Percentiles rank a stretch among this genome's conserved stretches.
These are phyloP conservation scores for Halophytophthora batemanensis DNA, from an alignment of 352 stramenopile genomes.

Conservation along the genomic window DNA sequence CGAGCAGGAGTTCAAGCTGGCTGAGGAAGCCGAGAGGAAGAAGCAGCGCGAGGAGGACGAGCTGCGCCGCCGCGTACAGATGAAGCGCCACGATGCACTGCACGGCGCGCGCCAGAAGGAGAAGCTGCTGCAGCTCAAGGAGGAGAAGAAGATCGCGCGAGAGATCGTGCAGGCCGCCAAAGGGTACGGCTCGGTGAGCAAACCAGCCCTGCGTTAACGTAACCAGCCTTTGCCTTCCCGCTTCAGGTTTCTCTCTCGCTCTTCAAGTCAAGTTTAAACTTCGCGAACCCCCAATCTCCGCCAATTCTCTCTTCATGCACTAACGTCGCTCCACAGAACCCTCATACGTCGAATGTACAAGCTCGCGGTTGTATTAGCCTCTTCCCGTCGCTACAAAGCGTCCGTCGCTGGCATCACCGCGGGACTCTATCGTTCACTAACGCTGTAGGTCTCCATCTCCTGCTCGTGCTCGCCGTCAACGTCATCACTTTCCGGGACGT, in stretches of 20 bases:
- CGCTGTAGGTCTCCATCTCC: constrained; percentile 10
- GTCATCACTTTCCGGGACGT: constrained; percentile 14
- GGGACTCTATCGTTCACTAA: constrained; percentile 13
- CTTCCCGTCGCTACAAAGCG: too few species aligned
- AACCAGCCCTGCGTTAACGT: too few species aligned
- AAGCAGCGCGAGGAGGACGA: constrained; percentile 84
- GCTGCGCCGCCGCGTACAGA: constrained; percentile 82
- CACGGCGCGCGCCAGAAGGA: constrained; percentile 79
- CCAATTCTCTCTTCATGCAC: too few species aligned
- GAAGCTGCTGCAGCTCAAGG: constrained; percentile 83
- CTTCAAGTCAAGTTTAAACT: too few species aligned
- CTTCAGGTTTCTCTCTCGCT: too few species aligned
- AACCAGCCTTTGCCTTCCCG: too few species aligned
- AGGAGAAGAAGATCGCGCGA: constrained; percentile 83
- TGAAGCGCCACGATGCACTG: constrained; percentile 84
- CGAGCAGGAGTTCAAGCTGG: constrained; percentile 90
- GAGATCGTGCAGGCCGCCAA: constrained; percentile 84
- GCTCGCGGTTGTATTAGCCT: too few species aligned
- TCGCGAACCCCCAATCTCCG: too few species aligned
- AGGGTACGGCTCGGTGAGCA: constrained; percentile 48
- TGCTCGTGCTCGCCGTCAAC: constrained; percentile 15
- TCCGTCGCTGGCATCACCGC: too few species aligned
- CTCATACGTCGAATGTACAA: too few species aligned
- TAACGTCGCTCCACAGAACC: too few species aligned
- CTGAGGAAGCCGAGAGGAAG: constrained; percentile 72